Evolutionary conservation across 2,329 filamentous ascomycete genomes (phyloP), one percentile per base, ranked within the genome.

Genomic region (Alternaria gaisen): DNA sequence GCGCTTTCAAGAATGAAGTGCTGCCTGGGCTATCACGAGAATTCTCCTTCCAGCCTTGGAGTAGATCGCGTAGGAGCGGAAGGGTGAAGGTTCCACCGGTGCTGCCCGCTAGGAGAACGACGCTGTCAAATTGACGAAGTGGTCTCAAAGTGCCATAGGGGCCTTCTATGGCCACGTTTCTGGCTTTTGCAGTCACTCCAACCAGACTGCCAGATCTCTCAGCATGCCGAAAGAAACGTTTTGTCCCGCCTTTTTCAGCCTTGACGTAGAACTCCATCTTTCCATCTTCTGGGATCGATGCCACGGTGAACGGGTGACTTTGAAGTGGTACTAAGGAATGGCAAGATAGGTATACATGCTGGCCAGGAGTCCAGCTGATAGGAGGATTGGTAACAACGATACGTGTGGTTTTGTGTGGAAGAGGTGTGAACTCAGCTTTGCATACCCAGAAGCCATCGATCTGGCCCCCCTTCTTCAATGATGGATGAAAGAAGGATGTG

Each of bases 281-380:
- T 1, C 81, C 80, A 67, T 88, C 86, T 40, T 80, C 79, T 0
- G 85, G 84, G 12, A 88, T 80, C 1, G 85, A 86, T 3, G 85
- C 79, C 59, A 90, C 87, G 1, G 87, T 90, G 69, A 90, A 90
- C 0, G 88, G 88, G 65, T 91, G 88, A 24, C 84, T 85, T 68
- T 90, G 86, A 2, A 90, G 75, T 1, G 86, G 87, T 18, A 82
- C 81, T 38, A 88, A 72, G 0, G 80, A 81, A 67, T 85, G 88
- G 67, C 81, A 88, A 5, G 85, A 85, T 2, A 90, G 76, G 66
- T 89, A 88, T 0, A 87, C 82, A 70, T 90, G 88, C 62, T 90
- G 88, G 1, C 88, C 88, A 3, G 88, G 82, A 28, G 75, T 81
- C 88, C 88, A 91, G 18, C 71, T 77, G 52, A 89, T 81, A 2